Percentiles rank a stretch among this genome's conserved stretches.
These are phyloP conservation scores for Metschnikowia baotianmanensis DNA, from an alignment of 805 yeast species.

Conservation along the genomic window DNA sequence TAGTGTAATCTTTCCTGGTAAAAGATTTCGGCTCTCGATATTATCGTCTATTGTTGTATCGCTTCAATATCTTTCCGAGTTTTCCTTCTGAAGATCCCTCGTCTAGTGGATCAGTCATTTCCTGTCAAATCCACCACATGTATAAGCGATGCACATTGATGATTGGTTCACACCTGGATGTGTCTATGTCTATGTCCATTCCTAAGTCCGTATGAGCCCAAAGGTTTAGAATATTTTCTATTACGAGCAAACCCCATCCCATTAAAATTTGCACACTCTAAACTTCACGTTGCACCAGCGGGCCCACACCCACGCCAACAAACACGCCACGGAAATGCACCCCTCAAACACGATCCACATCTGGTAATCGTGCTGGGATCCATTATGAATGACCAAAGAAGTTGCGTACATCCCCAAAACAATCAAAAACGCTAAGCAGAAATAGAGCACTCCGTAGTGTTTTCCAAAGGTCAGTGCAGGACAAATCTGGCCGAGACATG, in stretches of 20 bases:
- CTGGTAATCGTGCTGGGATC: constrained; percentile 11
- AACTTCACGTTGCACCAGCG: constrained; percentile 15
- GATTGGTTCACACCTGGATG: too few relatives aligned
- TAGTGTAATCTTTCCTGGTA: too few relatives aligned
- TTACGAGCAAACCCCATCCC: neutral
- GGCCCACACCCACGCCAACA: constrained; percentile 15
- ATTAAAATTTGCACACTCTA: constrained; percentile 10
- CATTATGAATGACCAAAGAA: constrained; percentile 14
- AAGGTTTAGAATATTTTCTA: too few relatives aligned
- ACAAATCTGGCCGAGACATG: constrained; percentile 64
- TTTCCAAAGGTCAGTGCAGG: constrained; percentile 64
- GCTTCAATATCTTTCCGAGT: too few relatives aligned
- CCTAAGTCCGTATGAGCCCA: too few relatives aligned
- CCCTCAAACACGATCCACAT: constrained; percentile 17
- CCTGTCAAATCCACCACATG: too few relatives aligned
- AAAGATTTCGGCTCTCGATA: too few relatives aligned
- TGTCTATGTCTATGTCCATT: too few relatives aligned
- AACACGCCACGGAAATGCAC: constrained; percentile 7
- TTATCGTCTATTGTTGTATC: too few relatives aligned
- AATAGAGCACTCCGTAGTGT: constrained; percentile 64
- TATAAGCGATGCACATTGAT: too few relatives aligned
- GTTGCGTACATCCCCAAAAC: constrained; percentile 14
- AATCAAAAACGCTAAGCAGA: constrained; percentile 14
- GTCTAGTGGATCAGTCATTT: too few relatives aligned
- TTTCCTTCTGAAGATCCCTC: too few relatives aligned